These are phyloP conservation scores for Podospora conica DNA, from an alignment of 495 filamentous ascomycete species.

Conservation along the genomic window DNA sequence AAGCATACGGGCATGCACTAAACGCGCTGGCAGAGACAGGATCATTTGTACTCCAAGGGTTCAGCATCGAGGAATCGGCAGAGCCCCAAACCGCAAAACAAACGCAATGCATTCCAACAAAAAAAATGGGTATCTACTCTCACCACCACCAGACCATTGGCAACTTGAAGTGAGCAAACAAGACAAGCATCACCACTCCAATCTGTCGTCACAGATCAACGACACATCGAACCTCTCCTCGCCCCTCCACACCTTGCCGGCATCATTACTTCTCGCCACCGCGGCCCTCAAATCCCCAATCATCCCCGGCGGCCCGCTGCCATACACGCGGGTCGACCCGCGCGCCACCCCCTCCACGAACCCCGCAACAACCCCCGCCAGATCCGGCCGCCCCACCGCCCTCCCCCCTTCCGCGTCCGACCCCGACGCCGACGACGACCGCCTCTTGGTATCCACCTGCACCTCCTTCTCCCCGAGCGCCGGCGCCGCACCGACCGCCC, in stretches of 20 bases:
- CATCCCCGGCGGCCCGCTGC: constrained; percentile 57
- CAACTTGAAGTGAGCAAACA: too few species aligned
- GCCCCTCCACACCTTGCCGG: constrained; percentile 46
- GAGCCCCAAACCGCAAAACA: too few species aligned
- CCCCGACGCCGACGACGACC: neutral
- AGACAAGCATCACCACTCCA: constrained; percentile 31
- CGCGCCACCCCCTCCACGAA: constrained; percentile 33
- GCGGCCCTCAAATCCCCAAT: constrained; percentile 48
- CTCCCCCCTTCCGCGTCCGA: constrained; percentile 2
- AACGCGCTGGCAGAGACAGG: too few species aligned
- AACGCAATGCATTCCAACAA: too few species aligned
- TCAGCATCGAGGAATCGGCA: too few species aligned
- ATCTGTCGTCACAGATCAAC: constrained; percentile 53
- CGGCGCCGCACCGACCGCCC: constrained; percentile 21
- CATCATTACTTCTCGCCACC: constrained; percentile 49
- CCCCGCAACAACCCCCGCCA: constrained; percentile 27
- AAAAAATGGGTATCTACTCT: constrained; percentile 13
- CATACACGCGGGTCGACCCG: constrained; percentile 52
- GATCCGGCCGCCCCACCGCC: constrained; percentile 24
- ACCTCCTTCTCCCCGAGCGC: constrained; percentile 18
- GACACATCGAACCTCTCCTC: constrained; percentile 51
- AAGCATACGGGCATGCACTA: too few species aligned
- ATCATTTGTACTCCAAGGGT: too few species aligned
- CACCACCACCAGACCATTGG: neutral
- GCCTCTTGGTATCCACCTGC: constrained; percentile 11